Evolutionary conservation across 495 filamentous ascomycete genomes (phyloP), one percentile per base, ranked within the genome.

Genomic region (Penicillium manginii): DNA sequence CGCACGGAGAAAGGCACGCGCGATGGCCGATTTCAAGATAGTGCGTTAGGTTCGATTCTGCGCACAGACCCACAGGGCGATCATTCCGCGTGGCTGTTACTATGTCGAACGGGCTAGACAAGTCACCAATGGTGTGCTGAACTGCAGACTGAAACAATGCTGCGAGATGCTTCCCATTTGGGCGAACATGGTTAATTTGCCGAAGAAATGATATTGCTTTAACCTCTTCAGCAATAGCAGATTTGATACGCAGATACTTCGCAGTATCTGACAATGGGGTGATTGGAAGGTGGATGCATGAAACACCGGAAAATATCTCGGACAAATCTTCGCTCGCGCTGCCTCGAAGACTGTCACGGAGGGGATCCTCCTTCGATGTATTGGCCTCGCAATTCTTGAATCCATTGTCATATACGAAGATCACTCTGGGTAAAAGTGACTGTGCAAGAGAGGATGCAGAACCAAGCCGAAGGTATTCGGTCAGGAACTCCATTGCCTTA

Each of bases 1-100:
- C 51, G 11, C 52, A 23, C n/a, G 55, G 22, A 10, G n/a, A 29
- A 10, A 60, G 50, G 35, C 48, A 29, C 35, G 42, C 60, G 15
- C 37, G 32, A 18, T 51, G 19, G 9, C 64, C 55, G 23, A 47
- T 53, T 17, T 68, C 46, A 8, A 68, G 35, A 45, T 60, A 68
- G 52, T 64, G 50, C 4, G 21, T 47, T 2, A 68, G 26, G 45
- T 61, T 33, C 1, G 49, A 45, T 21, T 32, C 21, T 39, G 53
- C 7, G 11, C 40, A 39, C 14, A 19, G 12, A 31, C 32, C 48
- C 3, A 68, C 54, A n/a, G 53, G 59, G 19, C 52, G 49, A 21
- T 55, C 51, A 18, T 40, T 40, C 9, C 37, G 6, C 14, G 59
- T 62, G 11, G 59, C 65, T 39, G 55, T 60, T 3, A 64, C 48